Percentiles rank a stretch among this genome's conserved stretches.
Evolutionary conservation across 345 rosid species (phyloP).

Genomic region (Dipteronia sinensis): DNA sequence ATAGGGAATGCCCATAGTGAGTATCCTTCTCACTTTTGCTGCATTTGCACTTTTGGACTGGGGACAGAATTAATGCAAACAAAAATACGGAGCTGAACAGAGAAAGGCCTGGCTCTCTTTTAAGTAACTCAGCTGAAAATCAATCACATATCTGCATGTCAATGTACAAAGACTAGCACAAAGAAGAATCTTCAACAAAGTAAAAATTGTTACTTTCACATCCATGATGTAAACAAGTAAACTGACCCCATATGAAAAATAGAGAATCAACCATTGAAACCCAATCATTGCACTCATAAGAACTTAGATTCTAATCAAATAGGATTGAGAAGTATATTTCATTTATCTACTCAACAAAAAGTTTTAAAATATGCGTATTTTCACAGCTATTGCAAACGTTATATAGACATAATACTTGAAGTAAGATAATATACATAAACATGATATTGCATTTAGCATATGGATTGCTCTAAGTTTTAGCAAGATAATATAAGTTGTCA

Average conservation of each 20-base stretch:
- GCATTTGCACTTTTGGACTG: no score
- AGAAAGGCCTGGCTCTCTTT: constrained; percentile 17
- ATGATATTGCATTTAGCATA: background rate
- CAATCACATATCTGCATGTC: constrained; percentile 20
- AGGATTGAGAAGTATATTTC: background rate
- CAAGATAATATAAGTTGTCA: background rate
- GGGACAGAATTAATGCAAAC: constrained; percentile 12
- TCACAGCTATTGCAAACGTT: background rate
- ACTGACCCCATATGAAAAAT: no score
- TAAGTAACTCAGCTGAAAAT: constrained; percentile 24
- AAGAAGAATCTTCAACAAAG: no score
- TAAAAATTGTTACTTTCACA: no score
- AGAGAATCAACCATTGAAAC: no score
- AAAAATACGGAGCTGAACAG: constrained; percentile 24
- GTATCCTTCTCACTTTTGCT: no score
- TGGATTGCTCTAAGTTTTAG: background rate
- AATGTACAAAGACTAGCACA: background rate
- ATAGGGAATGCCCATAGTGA: no score
- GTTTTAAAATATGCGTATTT: background rate
- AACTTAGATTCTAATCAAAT: background rate
- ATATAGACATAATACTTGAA: background rate
- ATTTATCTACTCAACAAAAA: background rate
- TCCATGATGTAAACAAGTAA: no score
- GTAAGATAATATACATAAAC: background rate
- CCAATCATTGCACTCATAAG: background rate